Base-by-base conservation (phyloP, 192 early-diverging fungal species). In the Podila minutissima region DNA sequence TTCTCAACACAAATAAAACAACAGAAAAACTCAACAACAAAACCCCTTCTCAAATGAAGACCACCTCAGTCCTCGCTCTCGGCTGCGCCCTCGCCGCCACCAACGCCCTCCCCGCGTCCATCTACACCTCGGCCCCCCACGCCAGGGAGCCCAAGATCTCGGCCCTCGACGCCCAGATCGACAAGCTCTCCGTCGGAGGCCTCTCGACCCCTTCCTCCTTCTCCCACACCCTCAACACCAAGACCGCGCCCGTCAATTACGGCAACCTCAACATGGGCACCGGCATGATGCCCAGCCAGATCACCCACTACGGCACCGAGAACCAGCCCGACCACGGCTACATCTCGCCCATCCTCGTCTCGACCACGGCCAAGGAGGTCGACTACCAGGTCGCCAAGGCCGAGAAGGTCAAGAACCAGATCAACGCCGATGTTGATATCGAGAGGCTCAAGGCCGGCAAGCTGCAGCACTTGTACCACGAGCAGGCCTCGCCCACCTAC, bases 241-340 rank as follows among this genome's bases (percentile, higher is more conserved):
- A 60, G 46, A 35, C 61, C 29, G 71, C 64, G 1, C 76, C 76
- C 17, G 63, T 73, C 71, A 81, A 81, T 62, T 81, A 72, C 48
- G 76, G 76, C 2, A 81, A 81, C 57, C 58, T 81, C 49, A 81
- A 81, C 41, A 41, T 53, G 66, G 76, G 76, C 1, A 81, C 76
- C 2, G 76, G 76, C 22, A 63, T 72, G 65, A 68, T 72, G 76
- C 76, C 76, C 50, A 72, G 51, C 26, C 76, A 81, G 29, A 28
- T 81, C 19, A 70, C 67, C 15, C 76, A 81, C 41, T 81, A 72
- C 28, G 76, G 76, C 31, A 69, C 66, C 5, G 76, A 81, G 66
- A 58, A 81, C 31, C 76, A 81, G 22, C 76, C 76, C 38, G 65
- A 72, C 35, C 76, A 65, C 19, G 76, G 58, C 4, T 63, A 68